These are phyloP conservation scores for Leccinum variicolor DNA, from an alignment of 768 basidiomycete species.

Conservation along the genomic window DNA sequence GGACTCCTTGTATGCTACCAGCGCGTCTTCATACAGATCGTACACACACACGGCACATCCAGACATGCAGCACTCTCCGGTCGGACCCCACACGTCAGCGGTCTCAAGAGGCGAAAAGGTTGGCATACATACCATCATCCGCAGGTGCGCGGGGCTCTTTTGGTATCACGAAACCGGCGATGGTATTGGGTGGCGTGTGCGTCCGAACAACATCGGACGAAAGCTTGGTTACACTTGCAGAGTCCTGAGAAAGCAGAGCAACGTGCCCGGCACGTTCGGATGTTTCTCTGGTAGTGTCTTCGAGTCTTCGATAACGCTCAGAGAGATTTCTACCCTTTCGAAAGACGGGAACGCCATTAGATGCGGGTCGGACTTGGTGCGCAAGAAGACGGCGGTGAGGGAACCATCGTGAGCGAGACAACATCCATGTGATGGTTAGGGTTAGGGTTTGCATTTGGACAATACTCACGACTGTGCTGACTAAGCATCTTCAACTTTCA, in stretches of 20 bases:
- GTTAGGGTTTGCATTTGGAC: not conserved
- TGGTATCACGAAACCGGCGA: conserved; percentile 45
- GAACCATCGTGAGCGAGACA: conserved; percentile 7
- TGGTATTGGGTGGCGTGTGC: conserved; percentile 6
- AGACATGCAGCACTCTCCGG: conserved; percentile 89
- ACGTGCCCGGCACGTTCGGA: conserved; percentile 33
- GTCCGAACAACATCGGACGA: not conserved
- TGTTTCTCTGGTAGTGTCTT: conserved; percentile 48
- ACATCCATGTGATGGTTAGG: conserved; percentile 16
- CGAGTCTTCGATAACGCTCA: conserved; percentile 53
- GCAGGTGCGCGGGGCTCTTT: conserved; percentile 58
- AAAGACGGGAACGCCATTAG: not conserved
- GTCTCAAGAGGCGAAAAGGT: not conserved
- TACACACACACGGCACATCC: conserved; percentile 92
- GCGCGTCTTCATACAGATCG: conserved; percentile 77
- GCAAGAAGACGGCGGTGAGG: not conserved
- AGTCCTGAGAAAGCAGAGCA: conserved; percentile 17
- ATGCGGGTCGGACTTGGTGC: conserved; percentile 7
- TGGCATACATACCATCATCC: conserved; percentile 53
- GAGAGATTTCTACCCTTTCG: conserved; percentile 59
- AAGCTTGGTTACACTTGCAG: conserved; percentile 2
- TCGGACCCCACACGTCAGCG: not conserved
- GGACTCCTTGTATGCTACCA: conserved; percentile 58
- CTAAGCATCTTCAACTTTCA: not conserved
- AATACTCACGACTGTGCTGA: not conserved